Percentiles rank a stretch among this genome's conserved stretches.
Conservation (phyloP, 305 asterid genomes). For the Fraxinus dipetala region DNA sequence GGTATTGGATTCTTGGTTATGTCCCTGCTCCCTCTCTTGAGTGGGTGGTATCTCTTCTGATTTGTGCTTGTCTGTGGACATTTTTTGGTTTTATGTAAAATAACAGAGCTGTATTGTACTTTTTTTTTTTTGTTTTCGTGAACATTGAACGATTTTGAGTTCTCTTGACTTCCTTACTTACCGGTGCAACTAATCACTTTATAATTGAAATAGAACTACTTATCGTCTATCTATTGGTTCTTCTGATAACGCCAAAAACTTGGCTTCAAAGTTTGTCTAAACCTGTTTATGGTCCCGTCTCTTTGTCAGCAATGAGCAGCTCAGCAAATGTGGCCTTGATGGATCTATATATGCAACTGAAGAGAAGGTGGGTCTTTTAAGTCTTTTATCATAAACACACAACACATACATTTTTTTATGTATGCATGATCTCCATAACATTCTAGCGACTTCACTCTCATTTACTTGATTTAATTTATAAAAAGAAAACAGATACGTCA, state of each 20-base stretch:
- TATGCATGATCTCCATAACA: not conserved
- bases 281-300: slow-evolving; percentile 24
- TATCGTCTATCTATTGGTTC: not conserved
- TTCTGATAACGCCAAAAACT: slow-evolving; percentile 3
- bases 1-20: not conserved
- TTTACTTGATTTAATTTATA: not conserved
- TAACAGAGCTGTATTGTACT: not conserved
- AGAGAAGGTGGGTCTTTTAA: slow-evolving; percentile 54
- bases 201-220: slow-evolving; percentile 17
- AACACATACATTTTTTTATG: not conserved
- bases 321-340: slow-evolving; percentile 82
- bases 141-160: not conserved
- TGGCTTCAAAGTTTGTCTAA: slow-evolving; percentile 17
- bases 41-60: not conserved
- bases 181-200: slow-evolving; percentile 9
- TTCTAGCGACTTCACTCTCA: not conserved
- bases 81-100: not conserved
- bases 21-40: not conserved
- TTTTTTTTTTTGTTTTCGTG: not conserved
- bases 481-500: not conserved
- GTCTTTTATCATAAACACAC: not conserved
- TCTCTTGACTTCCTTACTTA: not conserved
- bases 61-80: not conserved
- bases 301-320: slow-evolving; percentile 71
- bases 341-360: slow-evolving; percentile 72